Percentiles rank a stretch among this genome's conserved stretches.
phyloP scores from a whole-genome alignment of 2,329 filamentous ascomycete genomes.

The Pseudomassariella vexata region DNA sequence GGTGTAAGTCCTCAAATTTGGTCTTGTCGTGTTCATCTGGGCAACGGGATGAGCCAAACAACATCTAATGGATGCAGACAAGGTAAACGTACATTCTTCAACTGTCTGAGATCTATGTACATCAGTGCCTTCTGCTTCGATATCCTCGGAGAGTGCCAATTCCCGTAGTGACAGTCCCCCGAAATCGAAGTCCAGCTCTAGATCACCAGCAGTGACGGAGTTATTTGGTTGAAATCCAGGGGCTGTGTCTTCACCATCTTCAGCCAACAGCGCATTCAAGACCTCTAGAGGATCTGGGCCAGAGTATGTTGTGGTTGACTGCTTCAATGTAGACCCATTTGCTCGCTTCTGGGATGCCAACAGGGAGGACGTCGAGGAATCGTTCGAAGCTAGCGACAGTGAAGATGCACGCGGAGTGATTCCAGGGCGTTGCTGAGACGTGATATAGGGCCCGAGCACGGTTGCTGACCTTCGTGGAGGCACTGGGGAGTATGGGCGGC shows the following conservation, averaged over 20 bases:
- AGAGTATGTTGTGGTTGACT: constrained; percentile 44
- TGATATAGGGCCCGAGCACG: constrained; percentile 62
- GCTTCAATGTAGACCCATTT: constrained; percentile 65
- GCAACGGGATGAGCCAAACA: constrained; percentile 7
- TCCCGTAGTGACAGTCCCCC: constrained; percentile 69
- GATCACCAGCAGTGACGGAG: constrained; percentile 40
- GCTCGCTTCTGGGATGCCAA: constrained; percentile 56
- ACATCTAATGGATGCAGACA: not conserved
- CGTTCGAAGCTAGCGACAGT: constrained; percentile 70
- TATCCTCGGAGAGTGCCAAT: constrained; percentile 43
- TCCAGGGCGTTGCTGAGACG: constrained; percentile 59
- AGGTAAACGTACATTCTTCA: constrained; percentile 62
- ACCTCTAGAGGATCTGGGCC: constrained; percentile 67
- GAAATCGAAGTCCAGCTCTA: constrained; percentile 72
- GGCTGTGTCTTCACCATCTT: constrained; percentile 8
- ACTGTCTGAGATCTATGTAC: constrained; percentile 53
- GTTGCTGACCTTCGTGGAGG: constrained; percentile 59
- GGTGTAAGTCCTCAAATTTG: constrained; percentile 85
- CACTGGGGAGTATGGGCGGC: constrained; percentile 67
- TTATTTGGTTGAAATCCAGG: constrained; percentile 8
- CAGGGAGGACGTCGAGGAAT: constrained; percentile 69
- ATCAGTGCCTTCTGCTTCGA: constrained; percentile 15
- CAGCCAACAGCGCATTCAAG: constrained; percentile 45
- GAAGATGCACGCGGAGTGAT: constrained; percentile 64
- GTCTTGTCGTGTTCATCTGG: constrained; percentile 73